Conservation (phyloP, 164 flowering plant species). For the Malania oleifera region DNA sequence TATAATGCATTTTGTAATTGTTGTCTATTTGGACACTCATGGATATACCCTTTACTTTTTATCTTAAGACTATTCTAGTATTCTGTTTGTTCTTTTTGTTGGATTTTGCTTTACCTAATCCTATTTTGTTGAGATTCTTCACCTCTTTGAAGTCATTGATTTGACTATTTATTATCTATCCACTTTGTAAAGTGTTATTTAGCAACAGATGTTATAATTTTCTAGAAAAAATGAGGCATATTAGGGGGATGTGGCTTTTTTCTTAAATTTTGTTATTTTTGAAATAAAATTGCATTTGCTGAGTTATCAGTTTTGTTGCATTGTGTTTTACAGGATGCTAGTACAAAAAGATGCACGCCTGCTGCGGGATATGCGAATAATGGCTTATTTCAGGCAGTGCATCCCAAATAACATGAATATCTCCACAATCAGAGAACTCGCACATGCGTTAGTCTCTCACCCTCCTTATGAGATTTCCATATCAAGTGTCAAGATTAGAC, state of each 20-base stretch:
- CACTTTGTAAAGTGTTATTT: not conserved
- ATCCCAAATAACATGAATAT: slow-evolving; percentile 48
- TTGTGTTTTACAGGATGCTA: slow-evolving; percentile 45
- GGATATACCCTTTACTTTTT: too few relatives aligned
- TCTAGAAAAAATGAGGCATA: not conserved
- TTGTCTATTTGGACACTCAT: too few relatives aligned
- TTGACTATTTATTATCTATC: not conserved
- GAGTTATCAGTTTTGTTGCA: too few relatives aligned
- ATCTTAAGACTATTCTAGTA: too few relatives aligned
- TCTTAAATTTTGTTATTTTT: not conserved
- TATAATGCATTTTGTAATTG: too few relatives aligned
- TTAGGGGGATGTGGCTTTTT: not conserved
- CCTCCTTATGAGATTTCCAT: slow-evolving; percentile 84
- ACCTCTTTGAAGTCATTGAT: not conserved
- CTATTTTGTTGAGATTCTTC: not conserved
- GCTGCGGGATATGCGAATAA: slow-evolving; percentile 57
- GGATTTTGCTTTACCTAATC: not conserved
- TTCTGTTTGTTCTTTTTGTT: too few relatives aligned
- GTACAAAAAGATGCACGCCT: slow-evolving; percentile 68
- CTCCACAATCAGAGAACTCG: slow-evolving; percentile 70
- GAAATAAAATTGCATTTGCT: slow-evolving; percentile 5
- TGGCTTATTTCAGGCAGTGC: slow-evolving; percentile 90
- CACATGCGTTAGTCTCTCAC: slow-evolving; percentile 70
- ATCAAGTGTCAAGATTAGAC: slow-evolving; percentile 56
- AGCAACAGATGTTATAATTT: not conserved